A percentile compares a stretch with the other conserved stretches of the same genome.
These are phyloP conservation scores for Fraxinus latifolia DNA, from an alignment of 305 asterid species.

Conservation along the genomic window DNA sequence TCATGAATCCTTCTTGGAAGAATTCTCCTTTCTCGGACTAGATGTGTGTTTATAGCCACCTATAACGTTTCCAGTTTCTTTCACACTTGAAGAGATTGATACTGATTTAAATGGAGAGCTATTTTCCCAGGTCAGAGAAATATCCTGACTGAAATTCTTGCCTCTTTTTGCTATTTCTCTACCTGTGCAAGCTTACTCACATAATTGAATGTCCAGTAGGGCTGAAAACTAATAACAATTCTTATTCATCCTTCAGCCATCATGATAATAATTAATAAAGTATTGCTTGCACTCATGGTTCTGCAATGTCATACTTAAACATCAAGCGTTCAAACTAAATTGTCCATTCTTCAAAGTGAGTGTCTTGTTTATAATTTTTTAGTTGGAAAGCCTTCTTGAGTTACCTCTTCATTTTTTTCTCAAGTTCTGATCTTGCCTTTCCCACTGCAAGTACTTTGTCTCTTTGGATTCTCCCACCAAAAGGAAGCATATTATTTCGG, in stretches of 20 bases:
- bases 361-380: background rate
- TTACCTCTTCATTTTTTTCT: background rate
- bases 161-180: background rate
- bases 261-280: background rate
- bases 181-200: background rate
- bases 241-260: background rate
- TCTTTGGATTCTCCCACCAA: background rate
- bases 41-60: background rate
- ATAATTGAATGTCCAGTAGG: background rate
- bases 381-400: background rate
- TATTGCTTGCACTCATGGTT: background rate
- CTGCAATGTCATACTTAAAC: background rate
- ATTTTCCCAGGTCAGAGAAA: background rate
- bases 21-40: background rate
- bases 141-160: background rate
- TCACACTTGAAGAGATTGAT: background rate
- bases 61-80: background rate
- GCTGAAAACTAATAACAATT: background rate
- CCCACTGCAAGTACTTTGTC: background rate
- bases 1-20: background rate
- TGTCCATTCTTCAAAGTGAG: background rate
- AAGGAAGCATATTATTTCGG: background rate
- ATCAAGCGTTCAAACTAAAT: background rate
- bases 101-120: background rate
- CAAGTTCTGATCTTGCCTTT: background rate